phyloP scores from a whole-genome alignment of 805 yeast species.

The Candida gorgasii region DNA sequence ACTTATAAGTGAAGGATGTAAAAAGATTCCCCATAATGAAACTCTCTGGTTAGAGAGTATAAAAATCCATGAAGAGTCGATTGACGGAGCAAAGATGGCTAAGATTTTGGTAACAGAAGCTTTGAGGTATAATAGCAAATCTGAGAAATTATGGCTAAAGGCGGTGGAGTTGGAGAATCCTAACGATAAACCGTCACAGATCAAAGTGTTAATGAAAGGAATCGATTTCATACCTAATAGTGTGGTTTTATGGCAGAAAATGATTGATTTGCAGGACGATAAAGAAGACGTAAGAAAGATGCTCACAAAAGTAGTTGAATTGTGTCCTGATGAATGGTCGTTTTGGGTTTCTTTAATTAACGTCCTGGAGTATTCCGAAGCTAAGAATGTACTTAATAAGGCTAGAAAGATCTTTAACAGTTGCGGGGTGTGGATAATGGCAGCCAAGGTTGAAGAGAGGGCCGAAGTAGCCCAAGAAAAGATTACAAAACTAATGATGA shows the following conservation, averaged over 20 bases:
- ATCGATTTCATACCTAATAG: constrained; percentile 62
- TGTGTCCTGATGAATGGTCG: constrained; percentile 63
- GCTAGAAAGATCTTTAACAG: constrained; percentile 60
- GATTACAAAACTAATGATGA: constrained; percentile 47
- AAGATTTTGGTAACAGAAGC: constrained; percentile 67
- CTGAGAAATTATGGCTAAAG: constrained; percentile 69
- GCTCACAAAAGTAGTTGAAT: constrained; percentile 62
- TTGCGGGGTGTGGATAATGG: constrained; percentile 65
- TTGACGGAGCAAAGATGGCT: constrained; percentile 43
- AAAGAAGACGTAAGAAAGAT: constrained; percentile 51
- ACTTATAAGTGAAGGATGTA: constrained; percentile 74
- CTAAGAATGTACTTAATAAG: constrained; percentile 53
- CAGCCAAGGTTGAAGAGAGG: constrained; percentile 61
- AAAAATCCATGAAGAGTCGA: constrained; percentile 53
- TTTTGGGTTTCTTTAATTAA: constrained; percentile 65
- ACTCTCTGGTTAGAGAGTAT: constrained; percentile 83
- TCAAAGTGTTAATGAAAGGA: constrained; percentile 66
- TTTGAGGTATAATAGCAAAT: constrained; percentile 52
- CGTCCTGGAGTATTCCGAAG: constrained; percentile 45
- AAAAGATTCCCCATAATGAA: constrained; percentile 61
- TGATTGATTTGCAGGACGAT: constrained; percentile 61
- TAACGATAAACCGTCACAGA: constrained; percentile 50
- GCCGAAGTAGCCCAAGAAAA: constrained; percentile 49
- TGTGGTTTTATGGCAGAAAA: constrained; percentile 65
- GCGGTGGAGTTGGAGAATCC: constrained; percentile 63